Base-by-base conservation (phyloP, 2,329 filamentous ascomycete species). In the Ilyonectria robusta region DNA sequence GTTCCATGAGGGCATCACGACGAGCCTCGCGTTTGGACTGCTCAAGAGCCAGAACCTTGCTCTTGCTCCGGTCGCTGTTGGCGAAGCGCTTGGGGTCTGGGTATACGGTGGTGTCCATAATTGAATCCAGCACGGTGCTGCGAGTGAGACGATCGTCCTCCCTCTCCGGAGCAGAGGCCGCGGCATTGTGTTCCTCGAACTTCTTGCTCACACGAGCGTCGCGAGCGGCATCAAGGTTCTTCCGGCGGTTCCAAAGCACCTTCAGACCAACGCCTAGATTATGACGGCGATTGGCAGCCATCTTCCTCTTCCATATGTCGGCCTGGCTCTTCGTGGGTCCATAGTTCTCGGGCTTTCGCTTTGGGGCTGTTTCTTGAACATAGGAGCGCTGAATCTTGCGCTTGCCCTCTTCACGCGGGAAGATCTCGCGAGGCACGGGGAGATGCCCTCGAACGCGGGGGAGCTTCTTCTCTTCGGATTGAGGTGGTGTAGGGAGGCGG, bases 371-470 rank as follows among this genome's bases (percentile, higher is more conserved):
- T 68, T 84, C 82, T 53, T 83, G 78, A 65, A 95, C 81, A 82
- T 94, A 95, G 37, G 83, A 81, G 37, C 84, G 78, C 10, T 84
- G 84, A 7, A 89, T 82, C 80, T 96, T 95, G 79, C 87, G 84
- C 59, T 86, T 80, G 67, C 85, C 86, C 65, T 86, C 86, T 10
- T 78, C 78, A 66, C 85, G 81, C 6, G 86, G 85, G 83, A 98
- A 98, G 71, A 98, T 83, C 63, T 93, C 87, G 70, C 95, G 91
- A 40, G 96, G 95, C 0, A 94, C 85, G 9, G 96, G 96, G 0
- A 99, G 87, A 64, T 91, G 89, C 73, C 96, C 96, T 79, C 94
- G 94, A 37, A 94, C 80, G 10, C 81, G 80, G 2, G 80, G 76
- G 2, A 76, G 81, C 67, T 80, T 82, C 15, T 78, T 78, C 72